Evolutionary conservation across 2,329 filamentous ascomycete genomes (phyloP), one percentile per base, ranked within the genome.

Genomic region (Diaporthe amygdali): DNA sequence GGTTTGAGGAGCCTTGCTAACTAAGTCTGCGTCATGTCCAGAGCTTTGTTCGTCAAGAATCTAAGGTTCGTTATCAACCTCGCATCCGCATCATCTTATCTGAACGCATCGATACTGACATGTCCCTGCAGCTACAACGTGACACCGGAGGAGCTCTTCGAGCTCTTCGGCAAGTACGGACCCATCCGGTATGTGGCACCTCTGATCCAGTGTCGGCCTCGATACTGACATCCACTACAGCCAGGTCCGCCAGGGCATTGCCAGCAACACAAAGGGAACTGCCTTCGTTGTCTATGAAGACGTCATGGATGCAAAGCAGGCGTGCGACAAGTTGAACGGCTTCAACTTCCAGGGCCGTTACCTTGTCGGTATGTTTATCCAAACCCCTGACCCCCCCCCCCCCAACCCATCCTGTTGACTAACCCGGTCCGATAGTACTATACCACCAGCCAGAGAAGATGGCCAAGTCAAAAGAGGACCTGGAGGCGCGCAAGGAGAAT

Each of bases 21-120:
- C 76, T 55, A 49, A 27, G 30, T 59, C 27, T 22, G 66, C 34
- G 44, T 69, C 59, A 71, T 75, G 70, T 76, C 74, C 77, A 97
- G 96, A 92, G 96, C 96, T 92, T 94, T 99, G 88, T 98, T 98
- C 91, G 96, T 98, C 81, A 98, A 98, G 94, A 98, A 99, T 91
- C 91, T 98, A 88, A 97, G 94, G 94, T 97, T 91, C 77, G 90
- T 89, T 69, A 85, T 89, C 76, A 86, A 89, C 78, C 86, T 52
- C 32, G n/a, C 32, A 59, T 46, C 39, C 22, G 75, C 91, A 91
- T 80, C 44, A 2, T 17, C 12, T 20, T 25, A 87, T 89, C 44
- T 41, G 34, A 61, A 25, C 37, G 27, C 41, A 15, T 34, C 9
- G 30, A 41, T 66, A 69, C 77, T 79, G 73, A 79, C 77, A 72